Percentiles rank a stretch among this genome's conserved stretches.
Conservation (phyloP, 495 filamentous ascomycete genomes). For the Pyrenopolyporus hunteri region DNA sequence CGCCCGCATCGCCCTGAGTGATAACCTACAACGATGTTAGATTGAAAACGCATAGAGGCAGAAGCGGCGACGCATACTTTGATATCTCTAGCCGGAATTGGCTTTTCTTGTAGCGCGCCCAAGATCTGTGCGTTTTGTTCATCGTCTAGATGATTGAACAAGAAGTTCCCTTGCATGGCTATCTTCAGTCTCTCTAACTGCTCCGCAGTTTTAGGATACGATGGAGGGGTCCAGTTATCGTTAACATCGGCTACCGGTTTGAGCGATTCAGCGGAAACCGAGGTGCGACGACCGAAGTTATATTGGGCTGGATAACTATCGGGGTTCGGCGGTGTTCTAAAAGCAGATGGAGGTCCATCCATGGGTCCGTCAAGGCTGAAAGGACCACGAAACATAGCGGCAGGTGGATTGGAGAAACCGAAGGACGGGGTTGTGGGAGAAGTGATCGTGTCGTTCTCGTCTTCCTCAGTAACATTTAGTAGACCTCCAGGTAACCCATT, state of each 20-base stretch:
- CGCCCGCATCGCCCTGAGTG: constrained; percentile 91
- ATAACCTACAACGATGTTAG: constrained; percentile 66
- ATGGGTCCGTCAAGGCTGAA: constrained; percentile 55
- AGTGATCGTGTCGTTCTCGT: constrained; percentile 62
- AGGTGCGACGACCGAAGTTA: constrained; percentile 89
- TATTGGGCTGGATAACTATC: constrained; percentile 91
- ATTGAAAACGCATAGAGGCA: not conserved
- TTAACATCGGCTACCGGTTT: constrained; percentile 82
- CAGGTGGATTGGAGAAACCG: constrained; percentile 34
- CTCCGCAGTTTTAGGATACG: constrained; percentile 79
- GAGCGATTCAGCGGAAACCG: constrained; percentile 94
- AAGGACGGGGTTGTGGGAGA: constrained; percentile 63
- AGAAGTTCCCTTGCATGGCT: constrained; percentile 87
- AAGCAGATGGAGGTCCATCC: constrained; percentile 48
- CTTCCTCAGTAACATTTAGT: constrained; percentile 63
- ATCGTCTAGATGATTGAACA: constrained; percentile 93
- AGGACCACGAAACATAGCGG: constrained; percentile 46
- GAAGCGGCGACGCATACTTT: constrained; percentile 56
- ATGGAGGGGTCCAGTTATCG: constrained; percentile 90
- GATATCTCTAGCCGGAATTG: constrained; percentile 91
- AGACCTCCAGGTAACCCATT: constrained; percentile 44
- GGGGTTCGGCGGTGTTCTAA: constrained; percentile 53
- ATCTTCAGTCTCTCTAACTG: constrained; percentile 79
- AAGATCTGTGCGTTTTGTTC: constrained; percentile 87
- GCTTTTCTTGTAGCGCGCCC: constrained; percentile 91